Base-by-base conservation (phyloP, 1,139 yeast genomes). In the Pichia sp. region DNA sequence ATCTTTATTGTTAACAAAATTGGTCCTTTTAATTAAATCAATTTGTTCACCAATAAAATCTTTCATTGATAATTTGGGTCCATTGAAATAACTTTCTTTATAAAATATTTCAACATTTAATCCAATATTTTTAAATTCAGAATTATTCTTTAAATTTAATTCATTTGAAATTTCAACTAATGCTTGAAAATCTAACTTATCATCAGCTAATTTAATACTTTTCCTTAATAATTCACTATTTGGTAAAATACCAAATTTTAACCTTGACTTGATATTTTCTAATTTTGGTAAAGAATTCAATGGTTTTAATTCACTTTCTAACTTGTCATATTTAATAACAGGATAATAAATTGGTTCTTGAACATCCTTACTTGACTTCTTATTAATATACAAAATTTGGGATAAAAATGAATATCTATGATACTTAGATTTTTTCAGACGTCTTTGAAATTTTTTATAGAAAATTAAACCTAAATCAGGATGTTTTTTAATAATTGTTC, bases 231-330 rank as follows among this genome's bases (percentile, higher is more conserved):
- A 42, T 28, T 57, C 56, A n/a, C 43, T 49, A 38, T 54, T 55
- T 1, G 67, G 67, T 38, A 56, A 47, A 13, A 64, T 59, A 10
- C 67, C 66, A 31, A 51, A 47, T 16, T 51, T 48, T 27, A 63
- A 44, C 45, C 63, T 57, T 3, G 60, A 52, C 46, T 61, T 61
- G 29, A 63, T 58, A 29, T 57, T 50, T 27, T 49, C 53, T 33
- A 60, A 41, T 13, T 53, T 54, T 1, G 64, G 63, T 27, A 46
- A 38, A 14, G 46, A 53, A 10, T 49, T 30, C n/a, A 50, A 25
- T 18, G 56, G 55, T 19, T 53, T 52, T 4, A 51, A 33, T 31
- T 52, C 58, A 18, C 11, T 45, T 18, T 45, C 47, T 30, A 53
- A 29, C 33, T 46, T 48, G 30, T 46, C 53, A 36, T 52, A 53